Evolutionary conservation across 192 early-diverging fungal species (phyloP).

Genomic region (Diversispora epigaea): DNA sequence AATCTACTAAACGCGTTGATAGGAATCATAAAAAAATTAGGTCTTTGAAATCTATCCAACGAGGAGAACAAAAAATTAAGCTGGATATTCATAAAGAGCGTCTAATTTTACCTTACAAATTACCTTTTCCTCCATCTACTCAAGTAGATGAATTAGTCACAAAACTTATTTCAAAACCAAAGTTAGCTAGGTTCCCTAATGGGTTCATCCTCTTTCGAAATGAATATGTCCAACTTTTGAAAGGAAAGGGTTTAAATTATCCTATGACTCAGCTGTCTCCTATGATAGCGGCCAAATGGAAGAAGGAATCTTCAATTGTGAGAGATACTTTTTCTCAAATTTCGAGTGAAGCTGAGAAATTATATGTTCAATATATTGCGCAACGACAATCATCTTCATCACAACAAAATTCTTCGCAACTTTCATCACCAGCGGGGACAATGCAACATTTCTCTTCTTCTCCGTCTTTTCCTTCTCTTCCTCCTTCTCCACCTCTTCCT

Average conservation of each 20-base stretch:
- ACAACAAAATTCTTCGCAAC: too few species aligned
- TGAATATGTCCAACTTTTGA: slow-evolving; percentile 10
- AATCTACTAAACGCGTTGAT: background rate
- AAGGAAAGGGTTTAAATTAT: background rate
- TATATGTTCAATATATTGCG: background rate
- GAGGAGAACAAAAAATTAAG: background rate
- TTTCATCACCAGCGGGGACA: too few species aligned
- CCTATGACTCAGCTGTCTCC: slow-evolving; percentile 19
- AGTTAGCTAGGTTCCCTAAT: slow-evolving; percentile 18
- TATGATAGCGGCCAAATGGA: background rate
- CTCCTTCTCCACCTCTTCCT: too few species aligned
- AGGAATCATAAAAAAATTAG: background rate
- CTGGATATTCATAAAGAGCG: background rate
- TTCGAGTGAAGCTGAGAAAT: slow-evolving; percentile 6
- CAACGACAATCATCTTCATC: too few species aligned
- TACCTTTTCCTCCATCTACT: slow-evolving; percentile 21
- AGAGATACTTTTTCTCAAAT: slow-evolving; percentile 9
- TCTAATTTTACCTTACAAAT: background rate
- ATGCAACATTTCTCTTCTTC: too few species aligned
- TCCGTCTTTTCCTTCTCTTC: too few species aligned
- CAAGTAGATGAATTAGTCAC: background rate
- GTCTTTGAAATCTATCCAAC: background rate
- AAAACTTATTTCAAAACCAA: slow-evolving; percentile 5
- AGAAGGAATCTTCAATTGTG: background rate
- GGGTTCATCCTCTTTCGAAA: slow-evolving; percentile 12